Base-by-base conservation (phyloP, 2,329 filamentous ascomycete species). In the Rutstroemia sp. region DNA sequence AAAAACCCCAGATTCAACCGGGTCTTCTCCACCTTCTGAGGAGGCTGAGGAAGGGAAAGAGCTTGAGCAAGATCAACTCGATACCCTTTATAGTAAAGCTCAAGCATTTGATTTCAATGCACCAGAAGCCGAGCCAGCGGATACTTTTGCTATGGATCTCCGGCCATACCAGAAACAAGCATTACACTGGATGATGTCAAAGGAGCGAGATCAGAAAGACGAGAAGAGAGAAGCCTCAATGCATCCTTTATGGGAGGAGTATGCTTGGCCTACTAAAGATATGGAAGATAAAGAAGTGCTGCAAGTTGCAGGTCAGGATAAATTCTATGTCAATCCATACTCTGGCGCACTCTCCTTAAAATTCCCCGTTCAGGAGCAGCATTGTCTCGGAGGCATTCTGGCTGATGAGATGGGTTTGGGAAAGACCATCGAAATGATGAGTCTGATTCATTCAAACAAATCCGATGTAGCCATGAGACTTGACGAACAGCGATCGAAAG, bases 371-470 rank as follows among this genome's bases (percentile, higher is more conserved):
- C 94, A 99, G 68, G 90, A 97, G 66, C 94, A 97, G 68, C 89
- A 95, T 68, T 99, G 94, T 63, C 76, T 96, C 0, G 94, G 94
- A 46, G 94, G 94, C 5, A 89, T 99, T 57, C 75, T 99, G 44
- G 94, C 94, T 8, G 94, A 99, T 66, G 88, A 97, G 72, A 99
- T 99, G 94, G 94, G 94, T 48, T 77, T 99, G 2, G 94, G 94
- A 37, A 99, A 99, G 75, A 99, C 94, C 0, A 97, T 99, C 53
- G 92, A 99, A 68, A 97, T 99, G 91, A 82, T 99, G 60, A 94
- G 90, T 72, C 75, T 99, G 50, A 81, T 99, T 5, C 94, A 99
- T 69, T 83, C 89, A 0, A 89, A 97, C 69, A 83, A 81, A 60
- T 86, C 83, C 3, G 77, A 86, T 21, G 68, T 76, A 14, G 74